These are phyloP conservation scores for Amauroascus niger DNA, from an alignment of 2,329 filamentous ascomycete genomes.

Conservation along the genomic window DNA sequence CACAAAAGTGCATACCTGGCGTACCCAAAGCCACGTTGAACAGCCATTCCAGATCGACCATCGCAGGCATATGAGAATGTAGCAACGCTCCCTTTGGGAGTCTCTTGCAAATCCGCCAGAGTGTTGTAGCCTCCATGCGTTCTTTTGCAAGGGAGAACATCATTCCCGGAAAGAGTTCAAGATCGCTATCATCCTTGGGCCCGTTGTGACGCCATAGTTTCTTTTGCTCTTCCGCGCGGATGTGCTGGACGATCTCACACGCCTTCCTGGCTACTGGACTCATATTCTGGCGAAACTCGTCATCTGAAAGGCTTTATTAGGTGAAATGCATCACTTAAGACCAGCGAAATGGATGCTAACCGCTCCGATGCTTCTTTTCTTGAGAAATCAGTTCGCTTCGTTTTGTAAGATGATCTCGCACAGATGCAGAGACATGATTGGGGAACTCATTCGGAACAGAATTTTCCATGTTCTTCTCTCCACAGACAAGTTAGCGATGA, in stretches of 20 bases:
- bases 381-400: slow-evolving; percentile 12
- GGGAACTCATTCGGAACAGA: neutral
- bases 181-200: slow-evolving; percentile 53
- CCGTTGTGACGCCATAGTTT: slow-evolving; percentile 66
- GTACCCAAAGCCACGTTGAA: slow-evolving; percentile 60
- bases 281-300: slow-evolving; percentile 42
- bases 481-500: no score
- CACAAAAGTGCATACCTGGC: slow-evolving; percentile 62
- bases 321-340: neutral
- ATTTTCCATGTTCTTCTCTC: neutral
- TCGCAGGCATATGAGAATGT: slow-evolving; percentile 83
- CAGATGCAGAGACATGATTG: neutral
- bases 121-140: slow-evolving; percentile 71
- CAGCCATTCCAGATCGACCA: slow-evolving; percentile 78
- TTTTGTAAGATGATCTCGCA: slow-evolving; percentile 4
- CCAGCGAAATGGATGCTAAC: slow-evolving; percentile 1
- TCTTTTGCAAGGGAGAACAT: slow-evolving; percentile 82
- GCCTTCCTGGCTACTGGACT: slow-evolving; percentile 71
- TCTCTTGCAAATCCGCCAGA: slow-evolving; percentile 73
- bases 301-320: slow-evolving; percentile 19
- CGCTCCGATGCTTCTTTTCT: slow-evolving; percentile 15
- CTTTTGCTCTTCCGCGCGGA: slow-evolving; percentile 65
- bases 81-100: slow-evolving; percentile 81
- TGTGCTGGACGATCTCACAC: slow-evolving; percentile 66
- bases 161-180: slow-evolving; percentile 74